Conservation (phyloP, 1,139 yeast genomes). For the Yamadazyma diospyri region DNA sequence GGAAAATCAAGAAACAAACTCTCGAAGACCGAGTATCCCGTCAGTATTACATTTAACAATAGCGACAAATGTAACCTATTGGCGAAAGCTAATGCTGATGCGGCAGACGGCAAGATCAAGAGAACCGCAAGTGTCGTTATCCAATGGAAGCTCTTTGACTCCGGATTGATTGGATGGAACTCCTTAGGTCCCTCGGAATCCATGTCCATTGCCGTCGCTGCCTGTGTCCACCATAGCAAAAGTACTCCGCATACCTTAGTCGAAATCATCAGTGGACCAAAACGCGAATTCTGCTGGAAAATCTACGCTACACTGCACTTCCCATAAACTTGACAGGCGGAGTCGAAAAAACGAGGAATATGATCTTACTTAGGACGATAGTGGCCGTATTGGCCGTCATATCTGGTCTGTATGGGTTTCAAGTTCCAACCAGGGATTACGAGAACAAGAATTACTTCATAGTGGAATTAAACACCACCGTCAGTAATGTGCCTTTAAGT, state of each 20-base stretch:
- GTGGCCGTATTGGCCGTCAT: not conserved
- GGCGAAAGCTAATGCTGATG: conserved; percentile 54
- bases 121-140: conserved; percentile 43
- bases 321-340: too few relatives aligned
- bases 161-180: conserved; percentile 47
- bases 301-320: too few relatives aligned
- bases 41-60: conserved; percentile 43
- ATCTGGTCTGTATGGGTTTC: too few relatives aligned
- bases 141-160: conserved; percentile 64
- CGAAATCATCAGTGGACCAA: too few relatives aligned
- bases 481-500: conserved; percentile 23
- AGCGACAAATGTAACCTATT: conserved; percentile 44
- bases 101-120: conserved; percentile 52
- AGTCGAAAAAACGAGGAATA: not conserved
- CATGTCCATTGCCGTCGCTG: conserved; percentile 15
- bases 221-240: too few relatives aligned
- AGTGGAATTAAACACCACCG: conserved; percentile 46
- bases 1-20: conserved; percentile 56
- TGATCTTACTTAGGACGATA: conserved; percentile 1
- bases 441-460: conserved; percentile 50
- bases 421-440: conserved; percentile 35
- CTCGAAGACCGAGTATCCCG: conserved; percentile 53
- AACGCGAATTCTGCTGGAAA: conserved; percentile 1
- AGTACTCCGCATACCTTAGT: too few relatives aligned
- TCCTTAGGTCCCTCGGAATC: conserved; percentile 37